Conservation (phyloP, 2,329 filamentous ascomycete species). For the Penicillium psychrosexuale region DNA sequence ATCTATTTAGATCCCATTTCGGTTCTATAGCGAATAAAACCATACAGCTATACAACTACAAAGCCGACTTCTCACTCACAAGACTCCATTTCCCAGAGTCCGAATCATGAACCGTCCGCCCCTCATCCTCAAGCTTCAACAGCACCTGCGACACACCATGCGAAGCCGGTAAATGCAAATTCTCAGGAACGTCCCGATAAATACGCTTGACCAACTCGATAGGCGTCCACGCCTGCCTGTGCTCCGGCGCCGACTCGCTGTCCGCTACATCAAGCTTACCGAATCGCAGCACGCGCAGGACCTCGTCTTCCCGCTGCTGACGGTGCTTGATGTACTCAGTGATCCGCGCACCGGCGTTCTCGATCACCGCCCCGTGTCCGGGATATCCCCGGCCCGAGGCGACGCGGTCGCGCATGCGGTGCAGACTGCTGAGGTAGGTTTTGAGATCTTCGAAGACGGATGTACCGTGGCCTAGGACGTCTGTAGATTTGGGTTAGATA, state of each 20-base stretch:
- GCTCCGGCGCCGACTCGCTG: conserved; percentile 34
- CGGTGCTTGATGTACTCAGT: conserved; percentile 80
- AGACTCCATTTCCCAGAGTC: conserved; percentile 32
- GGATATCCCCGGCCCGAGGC: conserved; percentile 69
- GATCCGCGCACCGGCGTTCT: conserved; percentile 69
- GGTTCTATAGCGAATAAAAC: background rate
- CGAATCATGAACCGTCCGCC: conserved; percentile 53
- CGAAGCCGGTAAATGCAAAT: conserved; percentile 71
- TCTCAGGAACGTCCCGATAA: conserved; percentile 74
- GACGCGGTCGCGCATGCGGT: conserved; percentile 62
- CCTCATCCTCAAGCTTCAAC: conserved; percentile 72
- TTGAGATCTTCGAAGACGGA: conserved; percentile 77
- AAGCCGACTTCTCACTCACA: conserved; percentile 27
- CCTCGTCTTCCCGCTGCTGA: conserved; percentile 73
- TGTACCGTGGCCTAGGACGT: conserved; percentile 82
- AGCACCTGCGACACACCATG: conserved; percentile 75
- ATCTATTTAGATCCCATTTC: background rate
- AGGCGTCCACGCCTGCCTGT: conserved; percentile 56
- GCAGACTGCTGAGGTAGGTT: conserved; percentile 66
- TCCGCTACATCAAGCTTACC: conserved; percentile 34
- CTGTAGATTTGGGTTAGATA: conserved; percentile 20
- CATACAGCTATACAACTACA: conserved; percentile 22
- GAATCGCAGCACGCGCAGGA: conserved; percentile 61
- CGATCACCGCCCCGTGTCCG: conserved; percentile 77
- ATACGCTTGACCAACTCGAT: conserved; percentile 86